A percentile compares a stretch with the other conserved stretches of the same genome.
Conservation (phyloP, 2,329 filamentous ascomycete genomes). For the Aschersonia sp. region DNA sequence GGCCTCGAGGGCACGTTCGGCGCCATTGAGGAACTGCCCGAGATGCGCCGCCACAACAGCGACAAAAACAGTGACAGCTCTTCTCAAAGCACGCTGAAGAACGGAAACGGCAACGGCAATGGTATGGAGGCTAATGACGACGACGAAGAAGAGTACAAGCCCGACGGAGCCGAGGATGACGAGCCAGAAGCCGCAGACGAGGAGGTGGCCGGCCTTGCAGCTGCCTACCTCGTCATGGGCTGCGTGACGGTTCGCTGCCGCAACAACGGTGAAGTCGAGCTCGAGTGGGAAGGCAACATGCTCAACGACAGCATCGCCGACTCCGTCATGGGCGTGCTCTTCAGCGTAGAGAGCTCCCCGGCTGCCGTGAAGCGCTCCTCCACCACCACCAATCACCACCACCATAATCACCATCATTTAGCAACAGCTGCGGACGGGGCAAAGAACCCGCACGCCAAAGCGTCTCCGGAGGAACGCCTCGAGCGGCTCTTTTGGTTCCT, state of each 20-base stretch:
- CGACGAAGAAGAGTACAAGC: constrained; percentile 13
- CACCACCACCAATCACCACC: constrained; percentile 15
- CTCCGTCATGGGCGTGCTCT: constrained; percentile 81
- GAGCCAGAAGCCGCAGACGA: constrained; percentile 46
- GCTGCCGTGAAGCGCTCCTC: constrained; percentile 69
- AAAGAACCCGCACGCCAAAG: constrained; percentile 51
- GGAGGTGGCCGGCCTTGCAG: constrained; percentile 39
- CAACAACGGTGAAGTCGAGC: constrained; percentile 63
- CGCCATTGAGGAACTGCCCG: constrained; percentile 55
- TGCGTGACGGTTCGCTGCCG: constrained; percentile 72
- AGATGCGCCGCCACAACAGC: constrained; percentile 26
- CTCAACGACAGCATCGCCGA: constrained; percentile 98
- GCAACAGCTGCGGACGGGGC: too few species aligned
- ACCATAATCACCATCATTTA: constrained; percentile 17
- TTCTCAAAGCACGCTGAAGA: too few species aligned
- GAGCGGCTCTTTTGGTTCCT: constrained; percentile 87
- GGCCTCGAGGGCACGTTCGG: constrained; percentile 90
- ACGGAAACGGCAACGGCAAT: constrained; percentile 11
- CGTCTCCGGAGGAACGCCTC: constrained; percentile 62
- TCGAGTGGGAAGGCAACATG: constrained; percentile 97
- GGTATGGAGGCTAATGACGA: constrained; percentile 21
- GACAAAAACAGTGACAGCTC: too few species aligned
- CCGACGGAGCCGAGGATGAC: constrained; percentile 1
- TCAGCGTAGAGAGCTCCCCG: constrained; percentile 85
- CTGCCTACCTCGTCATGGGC: constrained; percentile 69